Evolutionary conservation across 257 asterid species (phyloP).

Genomic region (Plectranthus barbatus): DNA sequence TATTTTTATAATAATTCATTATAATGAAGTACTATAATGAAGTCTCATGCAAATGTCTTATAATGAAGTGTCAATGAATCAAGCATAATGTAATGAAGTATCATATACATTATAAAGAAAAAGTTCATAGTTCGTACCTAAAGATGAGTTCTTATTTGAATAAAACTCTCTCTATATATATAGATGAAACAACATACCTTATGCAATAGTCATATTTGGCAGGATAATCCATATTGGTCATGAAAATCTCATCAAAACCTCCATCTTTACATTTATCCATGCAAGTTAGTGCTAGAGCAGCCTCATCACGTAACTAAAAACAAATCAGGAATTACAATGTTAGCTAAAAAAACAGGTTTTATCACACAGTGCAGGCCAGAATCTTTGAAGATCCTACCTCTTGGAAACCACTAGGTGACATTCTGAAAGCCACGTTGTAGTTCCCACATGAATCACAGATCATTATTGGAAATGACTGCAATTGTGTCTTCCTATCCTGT

Average conservation of each 20-base stretch:
- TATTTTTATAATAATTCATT: no score
- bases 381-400: conserved; percentile 43
- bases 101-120: no score
- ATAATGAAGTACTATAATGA: no score
- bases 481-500: conserved; percentile 55
- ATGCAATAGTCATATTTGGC: conserved; percentile 78
- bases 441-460: conserved; percentile 64
- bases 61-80: no score
- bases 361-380: background rate
- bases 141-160: no score
- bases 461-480: conserved; percentile 64
- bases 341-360: conserved; percentile 10
- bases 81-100: no score
- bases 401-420: conserved; percentile 75
- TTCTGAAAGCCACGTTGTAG: conserved; percentile 72
- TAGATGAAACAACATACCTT: conserved; percentile 37
- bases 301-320: conserved; percentile 71
- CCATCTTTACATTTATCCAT: conserved; percentile 65
- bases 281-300: conserved; percentile 63
- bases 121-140: no score
- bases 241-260: conserved; percentile 80
- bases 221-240: conserved; percentile 67
- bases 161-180: no score
- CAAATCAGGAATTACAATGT: conserved; percentile 3
- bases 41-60: no score